phyloP scores from a whole-genome alignment of 2,329 filamentous ascomycete genomes.

The Clarireedia paspali region DNA sequence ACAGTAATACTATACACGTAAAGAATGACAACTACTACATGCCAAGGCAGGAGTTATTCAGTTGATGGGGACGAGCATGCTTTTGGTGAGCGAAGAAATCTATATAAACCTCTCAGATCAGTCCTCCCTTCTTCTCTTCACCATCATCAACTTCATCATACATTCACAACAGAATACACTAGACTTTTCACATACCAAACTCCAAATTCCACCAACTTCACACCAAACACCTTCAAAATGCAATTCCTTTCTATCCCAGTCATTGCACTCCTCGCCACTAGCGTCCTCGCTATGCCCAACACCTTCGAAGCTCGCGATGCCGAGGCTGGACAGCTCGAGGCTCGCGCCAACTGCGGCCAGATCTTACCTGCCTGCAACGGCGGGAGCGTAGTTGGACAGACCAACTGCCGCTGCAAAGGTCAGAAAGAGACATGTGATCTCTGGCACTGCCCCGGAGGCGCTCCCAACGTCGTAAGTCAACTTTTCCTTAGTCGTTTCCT shows the following conservation, averaged over 20 bases:
- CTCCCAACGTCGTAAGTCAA: background rate
- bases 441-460: background rate
- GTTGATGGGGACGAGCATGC: background rate
- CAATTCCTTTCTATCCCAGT: slow-evolving; percentile 10
- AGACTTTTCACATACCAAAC: background rate
- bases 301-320: background rate
- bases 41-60: background rate
- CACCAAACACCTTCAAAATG: slow-evolving; percentile 5
- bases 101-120: background rate
- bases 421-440: background rate
- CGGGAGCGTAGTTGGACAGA: background rate
- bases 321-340: background rate
- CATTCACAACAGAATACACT: background rate
- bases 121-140: background rate
- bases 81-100: background rate
- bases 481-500: background rate
- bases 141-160: background rate
- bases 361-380: background rate
- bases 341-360: background rate
- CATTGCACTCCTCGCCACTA: slow-evolving; percentile 6
- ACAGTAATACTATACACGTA: background rate
- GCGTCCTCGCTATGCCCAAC: slow-evolving; percentile 7
- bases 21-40: background rate
- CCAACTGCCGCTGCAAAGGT: background rate
- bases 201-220: background rate